Evolutionary conservation across 2,329 filamentous ascomycete species (phyloP), one percentile per base, ranked within the genome.

Genomic region (Pseudomassariella vexata): DNA sequence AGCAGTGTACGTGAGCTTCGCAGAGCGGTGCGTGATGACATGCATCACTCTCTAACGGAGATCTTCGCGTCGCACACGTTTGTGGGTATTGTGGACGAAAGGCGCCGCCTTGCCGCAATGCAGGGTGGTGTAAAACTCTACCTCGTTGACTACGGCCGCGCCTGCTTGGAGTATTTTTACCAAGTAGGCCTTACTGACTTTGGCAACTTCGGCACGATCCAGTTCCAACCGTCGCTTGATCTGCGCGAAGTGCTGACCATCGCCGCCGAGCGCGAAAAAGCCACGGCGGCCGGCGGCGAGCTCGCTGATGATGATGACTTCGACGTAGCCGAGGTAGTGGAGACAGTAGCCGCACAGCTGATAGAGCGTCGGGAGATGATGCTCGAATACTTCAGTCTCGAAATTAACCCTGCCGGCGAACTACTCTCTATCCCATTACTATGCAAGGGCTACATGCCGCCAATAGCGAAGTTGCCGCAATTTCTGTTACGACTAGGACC

Each of bases 151-250:
- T 98, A 98, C 51, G 92, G 88, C 9, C 79, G 90, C 53, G 65
- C 85, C 2, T 85, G 79, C 55, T 84, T 79, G 40, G 90, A 96
- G 48, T 94, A 90, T 56, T 94, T 96, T 56, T 98, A 98, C 62
- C 92, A 98, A 60, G 64, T 96, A 14, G 90, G 88, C 0, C 72
- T 98, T 21, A 94, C 88, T 0, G 88, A 98, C 52, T 98, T 98
- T 59, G 87, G 84, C 2, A 98, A 98, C 54, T 95, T 95, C 50
- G 92, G 92, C 3, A 59, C 69, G 15, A 88, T 98, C 37, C 78
- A 76, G 9, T 87, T 98, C 48, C 75, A 79, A 29, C 85, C 87
- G 3, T 73, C 87, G 0, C 70, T 95, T 1, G 68, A 78, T 36
- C 62, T 98, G 5, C 63, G 68, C 5, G 76, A 84, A 35, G 58